Conservation (phyloP, 1,139 yeast species). For the Meyerozyma sp. region DNA sequence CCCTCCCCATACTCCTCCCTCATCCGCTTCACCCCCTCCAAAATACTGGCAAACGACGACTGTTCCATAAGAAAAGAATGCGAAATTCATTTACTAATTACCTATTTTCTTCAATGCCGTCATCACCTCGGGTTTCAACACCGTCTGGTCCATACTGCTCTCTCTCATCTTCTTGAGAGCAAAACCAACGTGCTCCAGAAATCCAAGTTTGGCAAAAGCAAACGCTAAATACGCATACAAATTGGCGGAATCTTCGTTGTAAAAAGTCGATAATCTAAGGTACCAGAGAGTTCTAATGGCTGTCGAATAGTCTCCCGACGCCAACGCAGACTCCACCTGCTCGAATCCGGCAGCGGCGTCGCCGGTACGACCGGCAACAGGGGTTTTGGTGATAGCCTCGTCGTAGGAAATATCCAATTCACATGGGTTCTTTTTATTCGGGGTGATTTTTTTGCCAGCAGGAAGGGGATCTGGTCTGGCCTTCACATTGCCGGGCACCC, state of each 20-base stretch:
- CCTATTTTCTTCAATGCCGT: conserved; percentile 11
- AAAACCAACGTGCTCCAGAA: conserved; percentile 12
- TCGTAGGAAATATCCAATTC: conserved; percentile 9
- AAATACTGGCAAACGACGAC: conserved; percentile 12
- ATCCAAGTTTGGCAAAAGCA: conserved; percentile 13
- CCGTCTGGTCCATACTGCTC: conserved; percentile 12
- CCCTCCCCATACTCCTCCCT: conserved; percentile 5
- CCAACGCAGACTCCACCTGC: conserved; percentile 9
- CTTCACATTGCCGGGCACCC: conserved; percentile 12
- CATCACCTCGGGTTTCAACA: conserved; percentile 11
- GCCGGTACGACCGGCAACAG: conserved; percentile 8
- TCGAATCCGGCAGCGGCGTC: conserved; percentile 10
- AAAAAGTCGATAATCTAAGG: conserved; percentile 10
- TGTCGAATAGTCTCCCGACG: conserved; percentile 8
- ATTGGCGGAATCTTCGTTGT: conserved; percentile 12
- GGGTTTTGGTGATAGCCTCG: conserved; percentile 8
- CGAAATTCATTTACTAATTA: conserved; percentile 1
- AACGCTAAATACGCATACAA: conserved; percentile 14
- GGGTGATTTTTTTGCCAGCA: conserved; percentile 11
- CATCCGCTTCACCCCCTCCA: conserved; percentile 13
- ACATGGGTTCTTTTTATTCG: conserved; percentile 11
- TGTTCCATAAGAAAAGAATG: conserved; percentile 6
- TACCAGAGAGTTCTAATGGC: conserved; percentile 12
- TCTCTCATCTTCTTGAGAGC: conserved; percentile 11
- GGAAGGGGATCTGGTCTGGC: conserved; percentile 14